phyloP scores from a whole-genome alignment of 2,329 filamentous ascomycete species.

The Aspergillus texensis region DNA sequence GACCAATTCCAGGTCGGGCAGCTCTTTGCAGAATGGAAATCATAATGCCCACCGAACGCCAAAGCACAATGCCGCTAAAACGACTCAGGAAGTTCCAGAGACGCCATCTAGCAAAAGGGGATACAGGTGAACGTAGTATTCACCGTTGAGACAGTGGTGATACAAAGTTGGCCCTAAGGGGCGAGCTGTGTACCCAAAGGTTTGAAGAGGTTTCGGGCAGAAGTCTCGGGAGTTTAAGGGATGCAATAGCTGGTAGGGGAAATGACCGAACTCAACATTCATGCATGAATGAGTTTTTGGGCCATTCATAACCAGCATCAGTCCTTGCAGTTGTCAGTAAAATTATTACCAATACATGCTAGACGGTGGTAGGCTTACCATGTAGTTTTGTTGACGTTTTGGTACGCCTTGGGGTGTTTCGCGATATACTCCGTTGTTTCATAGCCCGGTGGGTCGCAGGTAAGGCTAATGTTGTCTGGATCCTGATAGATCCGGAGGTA shows the following conservation, averaged over 20 bases:
- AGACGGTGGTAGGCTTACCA: conserved; percentile 53
- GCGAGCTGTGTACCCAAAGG: neutral
- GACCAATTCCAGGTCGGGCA: neutral
- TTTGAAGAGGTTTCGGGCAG: neutral
- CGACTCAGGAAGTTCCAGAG: neutral
- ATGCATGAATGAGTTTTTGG: conserved; percentile 64
- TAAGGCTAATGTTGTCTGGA: conserved; percentile 58
- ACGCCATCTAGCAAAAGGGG: neutral
- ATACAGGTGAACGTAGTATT: neutral
- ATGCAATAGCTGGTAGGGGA: neutral
- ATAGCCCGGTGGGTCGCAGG: conserved; percentile 69
- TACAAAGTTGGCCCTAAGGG: neutral
- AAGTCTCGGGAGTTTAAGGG: neutral
- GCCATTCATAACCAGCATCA: conserved; percentile 46
- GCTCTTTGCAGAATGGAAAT: neutral
- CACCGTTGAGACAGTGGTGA: neutral
- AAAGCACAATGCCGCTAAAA: conserved; percentile 20
- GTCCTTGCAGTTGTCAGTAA: conserved; percentile 35
- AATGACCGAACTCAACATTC: conserved; percentile 47
- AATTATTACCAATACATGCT: too few relatives aligned
- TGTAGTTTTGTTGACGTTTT: conserved; percentile 64
- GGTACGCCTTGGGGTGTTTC: conserved; percentile 62
- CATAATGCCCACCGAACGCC: conserved; percentile 16
- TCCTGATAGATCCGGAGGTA: conserved; percentile 73
- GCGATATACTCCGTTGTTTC: conserved; percentile 69